Evolutionary conservation across 495 filamentous ascomycete species (phyloP).

Genomic region (Aspergillus bridgeri): DNA sequence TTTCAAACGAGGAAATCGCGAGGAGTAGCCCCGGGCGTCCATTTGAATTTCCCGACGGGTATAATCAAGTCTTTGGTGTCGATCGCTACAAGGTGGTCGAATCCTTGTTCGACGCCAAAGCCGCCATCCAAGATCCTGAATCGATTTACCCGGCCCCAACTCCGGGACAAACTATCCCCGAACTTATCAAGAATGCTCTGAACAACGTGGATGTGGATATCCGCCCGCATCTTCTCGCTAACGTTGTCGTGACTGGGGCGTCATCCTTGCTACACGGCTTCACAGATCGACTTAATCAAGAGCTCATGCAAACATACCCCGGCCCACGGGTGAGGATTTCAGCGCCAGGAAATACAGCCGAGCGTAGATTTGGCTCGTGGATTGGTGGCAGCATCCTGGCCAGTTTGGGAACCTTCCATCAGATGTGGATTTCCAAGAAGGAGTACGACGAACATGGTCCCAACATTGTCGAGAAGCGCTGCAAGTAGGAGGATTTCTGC

Average conservation of each 20-base stretch:
- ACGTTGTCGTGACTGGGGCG: slow-evolving; percentile 91
- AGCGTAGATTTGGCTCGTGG: slow-evolving; percentile 90
- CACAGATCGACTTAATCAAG: slow-evolving; percentile 80
- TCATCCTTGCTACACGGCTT: slow-evolving; percentile 82
- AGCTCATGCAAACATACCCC: slow-evolving; percentile 74
- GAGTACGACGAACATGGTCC: slow-evolving; percentile 59
- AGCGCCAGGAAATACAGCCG: slow-evolving; percentile 77
- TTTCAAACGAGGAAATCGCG: slow-evolving; percentile 66
- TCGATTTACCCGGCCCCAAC: slow-evolving; percentile 49
- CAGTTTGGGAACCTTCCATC: slow-evolving; percentile 97
- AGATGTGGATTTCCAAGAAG: slow-evolving; percentile 92
- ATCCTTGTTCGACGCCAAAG: slow-evolving; percentile 81
- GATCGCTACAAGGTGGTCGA: slow-evolving; percentile 84
- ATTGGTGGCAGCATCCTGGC: slow-evolving; percentile 95
- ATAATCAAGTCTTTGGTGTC: slow-evolving; percentile 86
- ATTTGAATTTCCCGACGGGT: slow-evolving; percentile 95
- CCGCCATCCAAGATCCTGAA: slow-evolving; percentile 43
- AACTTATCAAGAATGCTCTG: slow-evolving; percentile 73
- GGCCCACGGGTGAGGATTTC: slow-evolving; percentile 78
- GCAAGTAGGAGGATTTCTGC: slow-evolving; percentile 37
- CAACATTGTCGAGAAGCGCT: slow-evolving; percentile 60
- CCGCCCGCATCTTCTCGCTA: slow-evolving; percentile 73
- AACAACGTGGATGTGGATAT: slow-evolving; percentile 82
- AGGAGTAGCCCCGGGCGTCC: slow-evolving; percentile 66
- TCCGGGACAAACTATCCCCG: slow-evolving; percentile 70